Percentiles rank a stretch among this genome's conserved stretches.
Conservation (phyloP, 306 rosid genomes). For the Acacia acuminata region DNA sequence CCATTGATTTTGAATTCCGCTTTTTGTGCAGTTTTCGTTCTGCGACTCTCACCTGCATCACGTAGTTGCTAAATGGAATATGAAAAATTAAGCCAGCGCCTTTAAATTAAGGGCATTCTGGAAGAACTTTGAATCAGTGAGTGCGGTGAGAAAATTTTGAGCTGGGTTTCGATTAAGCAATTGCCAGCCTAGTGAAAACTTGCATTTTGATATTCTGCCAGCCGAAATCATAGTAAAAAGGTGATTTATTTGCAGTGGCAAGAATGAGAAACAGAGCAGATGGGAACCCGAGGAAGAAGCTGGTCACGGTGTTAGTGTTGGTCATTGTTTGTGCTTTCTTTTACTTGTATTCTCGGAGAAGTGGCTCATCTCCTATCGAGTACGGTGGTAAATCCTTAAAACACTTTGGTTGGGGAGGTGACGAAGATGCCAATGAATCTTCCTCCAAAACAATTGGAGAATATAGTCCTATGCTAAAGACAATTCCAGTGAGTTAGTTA, state of each 20-base stretch:
- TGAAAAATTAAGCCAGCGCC: slow-evolving; percentile 16
- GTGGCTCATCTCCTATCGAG: slow-evolving; percentile 61
- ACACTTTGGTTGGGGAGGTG: slow-evolving; percentile 53
- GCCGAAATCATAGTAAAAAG: slow-evolving; percentile 34
- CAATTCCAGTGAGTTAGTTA: slow-evolving; percentile 83
- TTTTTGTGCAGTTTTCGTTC: slow-evolving; percentile 37
- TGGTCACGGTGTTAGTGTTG: slow-evolving; percentile 52
- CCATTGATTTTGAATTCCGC: slow-evolving; percentile 27
- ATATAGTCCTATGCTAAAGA: slow-evolving; percentile 49
- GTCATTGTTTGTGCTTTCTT: slow-evolving; percentile 62
- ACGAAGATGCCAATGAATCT: slow-evolving; percentile 52
- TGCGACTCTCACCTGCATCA: slow-evolving; percentile 19
- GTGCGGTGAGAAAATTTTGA: slow-evolving; percentile 39
- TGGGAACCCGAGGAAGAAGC: slow-evolving; percentile 60
- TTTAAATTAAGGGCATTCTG: slow-evolving; percentile 17
- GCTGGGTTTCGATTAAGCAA: slow-evolving; percentile 24
- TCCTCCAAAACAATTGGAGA: slow-evolving; percentile 45
- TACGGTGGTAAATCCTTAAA: slow-evolving; percentile 61
- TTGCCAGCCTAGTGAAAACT: slow-evolving; percentile 19
- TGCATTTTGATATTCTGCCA: neutral
- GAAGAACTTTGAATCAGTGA: slow-evolving; percentile 26
- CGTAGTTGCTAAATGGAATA: slow-evolving; percentile 25
- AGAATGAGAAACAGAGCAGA: slow-evolving; percentile 69
- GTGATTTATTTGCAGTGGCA: slow-evolving; percentile 43
- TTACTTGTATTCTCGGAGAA: slow-evolving; percentile 52